Base-by-base conservation (phyloP, 805 yeast species). In the Torulaspora microellipsoides region DNA sequence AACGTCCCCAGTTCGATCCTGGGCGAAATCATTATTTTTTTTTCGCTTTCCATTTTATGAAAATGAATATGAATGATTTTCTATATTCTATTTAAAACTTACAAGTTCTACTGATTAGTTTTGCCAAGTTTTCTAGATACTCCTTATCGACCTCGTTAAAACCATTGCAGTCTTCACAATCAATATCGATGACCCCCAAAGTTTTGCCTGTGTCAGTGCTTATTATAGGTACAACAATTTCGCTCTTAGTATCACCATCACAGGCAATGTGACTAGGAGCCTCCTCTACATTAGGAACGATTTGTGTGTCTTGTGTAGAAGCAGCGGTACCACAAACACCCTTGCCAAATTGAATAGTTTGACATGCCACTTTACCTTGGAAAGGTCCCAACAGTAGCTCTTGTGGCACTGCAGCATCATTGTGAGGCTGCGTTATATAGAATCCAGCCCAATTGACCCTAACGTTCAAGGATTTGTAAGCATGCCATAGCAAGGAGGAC, bases 1-100 rank as follows among this genome's bases (percentile, higher is more conserved):
- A 86, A 86, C 90, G 97, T 91, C 97, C 96, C 97, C 97, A 89
- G 98, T 91, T 91, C 97, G 96, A 91, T 88, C 97, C 97, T 90
- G 97, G 97, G 97, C 90, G 84, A 82, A 87, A 83, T 88, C 97
- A 90, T 56, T 65, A 63, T 64, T 73, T 73, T 70, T 60, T 55
- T 54, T 45, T 9, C 14, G 12, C 9, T 51, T 43, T 50, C 32
- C 38, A 35, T 12, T 12, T 5, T 11, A 11, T 27, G 15, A n/a
- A 30, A 23, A 23, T 35, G 25, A 6, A 20, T 20, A 8, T 20
- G 7, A 7, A 20, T 20, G 25, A 6, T n/a, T 27, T 12, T 14
- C 12, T n/a, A 23, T 15, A 20, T 20, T 2, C 15, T 23, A 28
- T 14, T 14, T 25, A 38, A 76, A 80, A 82, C 8, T 71, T 68